Base-by-base conservation (phyloP, 2,329 filamentous ascomycete species). In the Stagonosporopsis vannaccii region DNA sequence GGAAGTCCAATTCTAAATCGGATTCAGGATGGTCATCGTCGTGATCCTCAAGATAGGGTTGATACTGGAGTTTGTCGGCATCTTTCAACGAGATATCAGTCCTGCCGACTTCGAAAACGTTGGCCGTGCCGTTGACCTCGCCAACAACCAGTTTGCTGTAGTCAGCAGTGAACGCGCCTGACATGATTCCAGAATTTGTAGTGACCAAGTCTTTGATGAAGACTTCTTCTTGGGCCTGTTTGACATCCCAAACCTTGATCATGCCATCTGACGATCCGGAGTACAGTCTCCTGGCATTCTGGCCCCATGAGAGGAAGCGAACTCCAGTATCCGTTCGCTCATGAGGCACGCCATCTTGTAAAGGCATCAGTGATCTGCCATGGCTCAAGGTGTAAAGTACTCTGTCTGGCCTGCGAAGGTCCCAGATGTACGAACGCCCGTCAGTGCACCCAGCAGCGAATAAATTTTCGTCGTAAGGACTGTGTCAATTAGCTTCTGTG, bases 241-340 rank as follows among this genome's bases (percentile, higher is more conserved):
- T 79, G 2, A 86, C 81, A 66, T 88, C 80, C 86, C 86, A 88
- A 3, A 77, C 75, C 56, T 86, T 87, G 35, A 88, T 73, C 0
- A 83, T 73, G 3, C 86, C 86, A 66, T 88, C 86, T 4, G 85
- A 87, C 6, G 82, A 83, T 15, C 85, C 86, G 22, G 82, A 85
- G 67, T 84, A 87, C 8, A 88, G 76, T 1, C 83, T 76, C 6
- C 79, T 78, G 17, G 79, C 75, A 5, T 78, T 79, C 4, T 80
- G 71, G 6, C 82, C 84, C 85, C 85, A 88, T 0, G 84, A 77
- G 2, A 85, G 77, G 58, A 86, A 81, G 17, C 82, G 80, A 0
- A 88, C 80, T 1, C 86, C 86, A 6, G 84, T 83, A 59, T 88
- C 86, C 5, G 78, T 77, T 15, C 79, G 61, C 60, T 87, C 85